A percentile compares a stretch with the other conserved stretches of the same genome.
Evolutionary conservation across 2,329 filamentous ascomycete species (phyloP).

Genomic region (Basipetospora chlamydospora): DNA sequence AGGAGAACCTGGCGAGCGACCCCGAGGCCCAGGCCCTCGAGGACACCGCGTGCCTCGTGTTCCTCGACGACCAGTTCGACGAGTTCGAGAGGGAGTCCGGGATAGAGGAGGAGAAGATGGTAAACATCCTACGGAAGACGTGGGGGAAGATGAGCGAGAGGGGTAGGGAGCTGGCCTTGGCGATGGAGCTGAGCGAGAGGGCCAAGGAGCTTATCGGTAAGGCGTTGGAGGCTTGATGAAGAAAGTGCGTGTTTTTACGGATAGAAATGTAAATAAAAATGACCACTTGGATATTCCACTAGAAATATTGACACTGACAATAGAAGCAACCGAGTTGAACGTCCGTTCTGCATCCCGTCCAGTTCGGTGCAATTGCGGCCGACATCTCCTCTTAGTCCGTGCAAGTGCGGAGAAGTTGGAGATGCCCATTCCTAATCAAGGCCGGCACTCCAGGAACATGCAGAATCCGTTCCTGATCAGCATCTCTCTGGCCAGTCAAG

Average conservation of each 20-base stretch:
- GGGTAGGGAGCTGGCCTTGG: constrained; percentile 49
- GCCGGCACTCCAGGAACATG: too few species aligned
- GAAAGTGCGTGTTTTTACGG: too few species aligned
- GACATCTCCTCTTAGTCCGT: background rate
- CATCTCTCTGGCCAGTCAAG: too few species aligned
- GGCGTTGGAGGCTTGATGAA: constrained; percentile 30
- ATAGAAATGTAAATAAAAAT: too few species aligned
- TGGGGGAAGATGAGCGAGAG: constrained; percentile 60
- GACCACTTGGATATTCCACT: too few species aligned
- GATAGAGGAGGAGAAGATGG: constrained; percentile 61
- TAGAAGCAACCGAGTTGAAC: too few species aligned
- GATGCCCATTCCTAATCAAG: background rate
- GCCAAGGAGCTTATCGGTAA: constrained; percentile 47
- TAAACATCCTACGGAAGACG: constrained; percentile 56
- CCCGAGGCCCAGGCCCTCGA: constrained; percentile 61
- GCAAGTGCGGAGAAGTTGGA: background rate
- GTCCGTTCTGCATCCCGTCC: background rate
- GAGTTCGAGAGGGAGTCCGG: constrained; percentile 55
- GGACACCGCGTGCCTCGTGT: constrained; percentile 77
- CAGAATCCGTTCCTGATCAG: too few species aligned
- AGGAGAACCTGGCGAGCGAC: constrained; percentile 50
- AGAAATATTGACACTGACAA: too few species aligned
- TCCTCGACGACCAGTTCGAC: constrained; percentile 76
- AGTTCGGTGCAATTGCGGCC: constrained; percentile 2
- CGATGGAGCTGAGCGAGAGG: constrained; percentile 48